Evolutionary conservation across 345 rosid genomes (phyloP).

Genomic region (Alliaria petiolata): DNA sequence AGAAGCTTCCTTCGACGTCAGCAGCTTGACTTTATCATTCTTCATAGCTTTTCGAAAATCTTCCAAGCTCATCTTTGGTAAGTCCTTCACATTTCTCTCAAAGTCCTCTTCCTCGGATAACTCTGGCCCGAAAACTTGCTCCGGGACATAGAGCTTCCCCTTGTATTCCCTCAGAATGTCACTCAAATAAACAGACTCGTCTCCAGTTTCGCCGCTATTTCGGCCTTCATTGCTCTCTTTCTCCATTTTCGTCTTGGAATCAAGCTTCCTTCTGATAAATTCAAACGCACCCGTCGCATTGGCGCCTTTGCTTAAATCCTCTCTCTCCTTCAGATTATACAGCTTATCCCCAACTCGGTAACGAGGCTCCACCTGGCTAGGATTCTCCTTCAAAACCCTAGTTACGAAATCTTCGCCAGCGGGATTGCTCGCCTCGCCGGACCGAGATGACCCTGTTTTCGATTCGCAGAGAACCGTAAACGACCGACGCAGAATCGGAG

Average conservation of each 20-base stretch:
- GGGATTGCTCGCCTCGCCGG: conserved; percentile 30
- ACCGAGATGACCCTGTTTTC: conserved; percentile 27
- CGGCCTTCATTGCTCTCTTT: conserved; percentile 19
- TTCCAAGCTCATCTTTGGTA: conserved; percentile 70
- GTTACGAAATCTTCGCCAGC: conserved; percentile 56
- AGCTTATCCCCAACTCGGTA: conserved; percentile 55
- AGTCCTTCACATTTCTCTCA: conserved; percentile 49
- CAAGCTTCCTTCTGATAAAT: conserved; percentile 40
- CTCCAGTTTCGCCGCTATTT: conserved; percentile 21
- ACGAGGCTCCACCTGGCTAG: conserved; percentile 78
- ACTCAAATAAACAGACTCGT: conserved; percentile 60
- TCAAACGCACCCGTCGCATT: conserved; percentile 41
- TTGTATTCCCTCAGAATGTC: conserved; percentile 73
- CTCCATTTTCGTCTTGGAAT: conserved; percentile 33
- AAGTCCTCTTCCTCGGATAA: conserved; percentile 78
- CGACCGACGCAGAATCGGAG: conserved; percentile 45
- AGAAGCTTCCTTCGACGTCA: conserved; percentile 62
- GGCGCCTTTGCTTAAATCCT: conserved; percentile 39
- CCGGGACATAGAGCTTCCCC: conserved; percentile 90
- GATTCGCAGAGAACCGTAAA: conserved; percentile 47
- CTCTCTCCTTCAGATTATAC: conserved; percentile 57
- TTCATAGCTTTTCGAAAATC: conserved; percentile 65
- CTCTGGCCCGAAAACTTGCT: conserved; percentile 67
- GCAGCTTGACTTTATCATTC: conserved; percentile 60
- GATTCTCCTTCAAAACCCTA: conserved; percentile 73